Conservation (phyloP, 345 rosid genomes). For the Linum usitatissimum region DNA sequence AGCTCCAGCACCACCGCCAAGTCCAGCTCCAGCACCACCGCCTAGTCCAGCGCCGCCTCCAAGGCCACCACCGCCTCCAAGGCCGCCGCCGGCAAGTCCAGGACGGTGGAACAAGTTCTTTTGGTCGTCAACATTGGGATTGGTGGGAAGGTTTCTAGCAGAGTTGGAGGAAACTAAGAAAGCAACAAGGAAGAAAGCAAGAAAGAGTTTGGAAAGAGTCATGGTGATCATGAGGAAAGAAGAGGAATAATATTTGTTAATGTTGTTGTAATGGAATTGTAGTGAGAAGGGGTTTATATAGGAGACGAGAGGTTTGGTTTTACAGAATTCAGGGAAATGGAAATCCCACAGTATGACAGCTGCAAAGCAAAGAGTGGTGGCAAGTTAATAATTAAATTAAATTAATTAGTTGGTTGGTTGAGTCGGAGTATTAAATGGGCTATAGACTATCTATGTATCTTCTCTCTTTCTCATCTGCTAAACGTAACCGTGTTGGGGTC, state of each 20-base stretch:
- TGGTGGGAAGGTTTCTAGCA: constrained; percentile 26
- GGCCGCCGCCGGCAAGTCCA: constrained; percentile 22
- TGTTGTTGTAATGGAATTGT: neutral
- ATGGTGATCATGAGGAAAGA: neutral
- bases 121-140: constrained; percentile 27
- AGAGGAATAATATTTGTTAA: neutral
- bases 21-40: constrained; percentile 25
- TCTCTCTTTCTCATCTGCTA: too few species aligned
- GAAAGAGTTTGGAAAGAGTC: constrained; percentile 21
- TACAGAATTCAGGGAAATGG: neutral
- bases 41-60: constrained; percentile 25
- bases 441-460: too few species aligned
- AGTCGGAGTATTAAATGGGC: too few species aligned
- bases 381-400: neutral
- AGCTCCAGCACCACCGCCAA: constrained; percentile 24
- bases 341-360: neutral
- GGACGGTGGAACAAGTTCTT: constrained; percentile 25
- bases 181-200: constrained; percentile 28
- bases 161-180: constrained; percentile 17
- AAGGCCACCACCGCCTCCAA: constrained; percentile 26
- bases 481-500: too few species aligned
- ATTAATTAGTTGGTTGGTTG: too few species aligned
- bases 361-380: neutral
- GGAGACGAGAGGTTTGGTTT: neutral
- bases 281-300: neutral